Percentiles rank a stretch among this genome's conserved stretches.
Evolutionary conservation across 768 basidiomycete species (phyloP).

Genomic region (Boletus edulis): DNA sequence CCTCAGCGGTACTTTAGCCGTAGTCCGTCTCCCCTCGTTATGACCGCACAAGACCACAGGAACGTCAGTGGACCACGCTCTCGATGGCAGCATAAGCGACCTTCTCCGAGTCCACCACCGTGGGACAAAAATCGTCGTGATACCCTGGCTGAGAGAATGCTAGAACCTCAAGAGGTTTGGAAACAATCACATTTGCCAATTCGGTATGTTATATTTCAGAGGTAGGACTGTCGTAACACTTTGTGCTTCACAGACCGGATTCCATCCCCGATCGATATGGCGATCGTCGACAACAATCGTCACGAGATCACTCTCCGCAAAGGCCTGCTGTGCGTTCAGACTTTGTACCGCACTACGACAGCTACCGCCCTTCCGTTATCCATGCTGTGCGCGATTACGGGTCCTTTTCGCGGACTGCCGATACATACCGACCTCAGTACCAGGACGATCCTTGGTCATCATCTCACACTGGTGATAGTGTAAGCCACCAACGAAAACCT

Average conservation of each 20-base stretch:
- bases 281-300: conserved; percentile 34
- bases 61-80: conserved; percentile 48
- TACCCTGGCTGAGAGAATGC: conserved; percentile 50
- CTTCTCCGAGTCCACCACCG: conserved; percentile 34
- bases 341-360: conserved; percentile 39
- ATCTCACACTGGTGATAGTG: conserved; percentile 31
- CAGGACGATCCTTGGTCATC: conserved; percentile 33
- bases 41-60: conserved; percentile 37
- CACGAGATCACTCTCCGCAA: conserved; percentile 38
- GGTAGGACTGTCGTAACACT: conserved; percentile 21
- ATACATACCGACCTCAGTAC: conserved; percentile 55
- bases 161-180: conserved; percentile 75
- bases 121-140: conserved; percentile 36
- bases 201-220: conserved; percentile 31
- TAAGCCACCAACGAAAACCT: conserved; percentile 22
- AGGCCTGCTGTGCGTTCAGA: conserved; percentile 33
- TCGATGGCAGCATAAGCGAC: conserved; percentile 45
- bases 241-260: conserved; percentile 23
- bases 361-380: conserved; percentile 49
- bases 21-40: conserved; percentile 56
- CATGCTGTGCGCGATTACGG: conserved; percentile 40
- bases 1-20: conserved; percentile 38
- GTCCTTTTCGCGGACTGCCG: conserved; percentile 35
- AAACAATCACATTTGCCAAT: conserved; percentile 48
- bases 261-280: conserved; percentile 33